A percentile compares a stretch with the other conserved stretches of the same genome.
These are phyloP conservation scores for Rhinocladiella similis DNA, from an alignment of 2,329 filamentous ascomycete species.

Conservation along the genomic window DNA sequence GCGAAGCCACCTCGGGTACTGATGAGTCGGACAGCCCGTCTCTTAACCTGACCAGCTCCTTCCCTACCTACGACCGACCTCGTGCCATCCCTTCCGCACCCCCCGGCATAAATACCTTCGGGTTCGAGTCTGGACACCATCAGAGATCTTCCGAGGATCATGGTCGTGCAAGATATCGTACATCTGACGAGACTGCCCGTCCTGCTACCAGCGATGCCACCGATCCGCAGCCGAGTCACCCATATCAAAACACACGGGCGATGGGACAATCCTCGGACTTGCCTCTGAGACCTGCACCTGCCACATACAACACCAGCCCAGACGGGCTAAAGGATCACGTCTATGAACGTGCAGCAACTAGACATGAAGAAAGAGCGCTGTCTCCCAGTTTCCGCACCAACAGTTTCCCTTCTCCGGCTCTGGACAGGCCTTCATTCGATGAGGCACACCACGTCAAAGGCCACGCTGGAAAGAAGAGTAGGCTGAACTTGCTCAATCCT, in stretches of 20 bases:
- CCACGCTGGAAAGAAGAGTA: conserved; percentile 47
- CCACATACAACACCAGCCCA: conserved; percentile 2
- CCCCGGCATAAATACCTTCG: not conserved
- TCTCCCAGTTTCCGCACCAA: conserved; percentile 21
- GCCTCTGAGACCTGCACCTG: conserved; percentile 6
- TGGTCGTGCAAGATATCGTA: conserved; percentile 14
- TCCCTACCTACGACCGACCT: conserved; percentile 13
- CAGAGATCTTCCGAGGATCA: conserved; percentile 24
- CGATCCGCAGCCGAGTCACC: conserved; percentile 6
- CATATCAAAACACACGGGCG: not conserved
- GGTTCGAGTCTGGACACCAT: conserved; percentile 3
- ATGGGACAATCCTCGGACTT: not conserved
- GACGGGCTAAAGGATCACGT: conserved; percentile 7
- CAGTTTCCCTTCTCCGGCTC: conserved; percentile 13
- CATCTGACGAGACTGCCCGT: conserved; percentile 19
- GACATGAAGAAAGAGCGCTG: conserved; percentile 11
- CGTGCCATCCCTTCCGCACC: conserved; percentile 7
- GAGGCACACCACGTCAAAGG: conserved; percentile 29
- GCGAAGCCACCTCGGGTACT: conserved; percentile 17
- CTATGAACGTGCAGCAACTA: conserved; percentile 8
- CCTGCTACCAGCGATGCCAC: conserved; percentile 24
- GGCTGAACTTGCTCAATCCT: conserved; percentile 59
- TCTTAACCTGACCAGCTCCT: conserved; percentile 18
- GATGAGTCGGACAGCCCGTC: conserved; percentile 25
- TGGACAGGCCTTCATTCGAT: conserved; percentile 13